Conservation (phyloP, 176 grass and related monocot species). For the Aegilops umbellulata region DNA sequence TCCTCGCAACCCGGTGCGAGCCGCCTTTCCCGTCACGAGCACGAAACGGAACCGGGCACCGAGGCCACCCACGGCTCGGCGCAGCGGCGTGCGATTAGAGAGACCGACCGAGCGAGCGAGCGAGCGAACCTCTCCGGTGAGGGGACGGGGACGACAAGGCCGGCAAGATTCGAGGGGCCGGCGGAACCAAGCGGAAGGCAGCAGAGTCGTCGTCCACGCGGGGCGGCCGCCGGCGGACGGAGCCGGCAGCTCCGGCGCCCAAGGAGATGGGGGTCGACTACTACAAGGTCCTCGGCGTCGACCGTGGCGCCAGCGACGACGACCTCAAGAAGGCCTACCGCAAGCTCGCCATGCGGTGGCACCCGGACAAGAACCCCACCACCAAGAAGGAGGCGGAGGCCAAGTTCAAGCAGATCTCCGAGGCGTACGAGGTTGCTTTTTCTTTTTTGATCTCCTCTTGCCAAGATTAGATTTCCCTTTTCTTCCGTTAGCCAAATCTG, state of each 20-base stretch:
- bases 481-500: neutral
- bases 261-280: conserved; percentile 83
- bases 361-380: conserved; percentile 95
- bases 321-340: conserved; percentile 91
- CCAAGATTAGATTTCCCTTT: neutral
- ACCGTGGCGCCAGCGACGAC: conserved; percentile 66
- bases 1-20: neutral
- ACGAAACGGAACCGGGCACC: neutral
- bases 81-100: neutral
- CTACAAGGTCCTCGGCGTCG: conserved; percentile 83
- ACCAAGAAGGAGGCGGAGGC: conserved; percentile 91
- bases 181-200: conserved; percentile 37
- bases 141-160: neutral
- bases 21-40: neutral
- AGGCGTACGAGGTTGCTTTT: conserved; percentile 70
- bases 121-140: neutral
- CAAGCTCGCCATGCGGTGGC: conserved; percentile 97
- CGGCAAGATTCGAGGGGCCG: conserved; percentile 55
- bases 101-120: neutral
- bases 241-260: neutral
- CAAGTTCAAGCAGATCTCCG: conserved; percentile 99
- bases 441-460: neutral
- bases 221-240: conserved; percentile 29
- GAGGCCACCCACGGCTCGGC: neutral
- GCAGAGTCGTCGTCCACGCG: conserved; percentile 23